These are phyloP conservation scores for Pseudotsuga menziesii DNA, from an alignment of 75 land plant species.

Conservation along the genomic window DNA sequence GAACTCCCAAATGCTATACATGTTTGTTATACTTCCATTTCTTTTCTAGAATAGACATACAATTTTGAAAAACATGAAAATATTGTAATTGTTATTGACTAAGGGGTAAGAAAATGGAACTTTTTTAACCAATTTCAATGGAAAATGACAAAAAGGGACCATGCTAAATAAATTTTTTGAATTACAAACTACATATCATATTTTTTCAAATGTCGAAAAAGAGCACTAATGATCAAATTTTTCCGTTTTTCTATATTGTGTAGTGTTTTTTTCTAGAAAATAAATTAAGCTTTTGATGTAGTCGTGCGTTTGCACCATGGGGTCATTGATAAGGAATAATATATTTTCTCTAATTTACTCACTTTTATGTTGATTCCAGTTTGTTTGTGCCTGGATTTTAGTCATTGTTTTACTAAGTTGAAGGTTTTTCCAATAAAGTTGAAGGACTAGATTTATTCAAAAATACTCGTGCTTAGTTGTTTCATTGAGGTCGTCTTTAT, in stretches of 20 bases:
- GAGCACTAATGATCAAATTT: no score
- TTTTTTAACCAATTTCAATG: no score
- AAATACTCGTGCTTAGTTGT: background rate
- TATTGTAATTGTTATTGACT: background rate
- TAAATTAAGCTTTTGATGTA: no score
- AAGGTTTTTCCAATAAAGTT: background rate
- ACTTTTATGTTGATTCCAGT: background rate
- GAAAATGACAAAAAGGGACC: no score
- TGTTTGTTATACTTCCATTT: slow-evolving; percentile 29
- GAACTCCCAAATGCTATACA: slow-evolving; percentile 80
- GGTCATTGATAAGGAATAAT: no score
- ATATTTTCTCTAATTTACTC: background rate
- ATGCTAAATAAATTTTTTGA: no score
- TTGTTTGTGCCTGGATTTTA: background rate
- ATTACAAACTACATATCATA: no score
- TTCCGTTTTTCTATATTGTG: no score
- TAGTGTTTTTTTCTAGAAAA: no score
- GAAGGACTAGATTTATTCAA: background rate
- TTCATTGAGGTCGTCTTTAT: background rate
- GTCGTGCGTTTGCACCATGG: no score
- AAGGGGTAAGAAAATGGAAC: no score
- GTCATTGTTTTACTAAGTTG: background rate
- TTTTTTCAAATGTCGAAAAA: no score
- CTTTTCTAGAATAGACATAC: background rate
- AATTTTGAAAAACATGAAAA: background rate